phyloP scores from a whole-genome alignment of 2,329 filamentous ascomycete species.

The Chrysosporium keratinophilum region DNA sequence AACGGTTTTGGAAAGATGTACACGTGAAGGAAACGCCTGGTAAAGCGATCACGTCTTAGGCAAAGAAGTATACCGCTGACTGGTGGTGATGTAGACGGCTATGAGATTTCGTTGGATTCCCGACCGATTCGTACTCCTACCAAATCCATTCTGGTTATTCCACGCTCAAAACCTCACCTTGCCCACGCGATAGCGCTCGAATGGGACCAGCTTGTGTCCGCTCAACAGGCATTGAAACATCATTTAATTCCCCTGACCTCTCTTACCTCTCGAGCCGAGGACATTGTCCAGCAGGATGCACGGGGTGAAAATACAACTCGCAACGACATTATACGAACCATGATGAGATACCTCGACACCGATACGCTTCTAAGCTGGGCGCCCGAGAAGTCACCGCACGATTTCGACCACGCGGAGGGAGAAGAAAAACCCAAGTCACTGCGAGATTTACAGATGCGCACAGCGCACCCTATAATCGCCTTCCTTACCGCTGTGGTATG shows the following conservation, averaged over 20 bases:
- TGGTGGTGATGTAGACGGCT: slow-evolving; percentile 26
- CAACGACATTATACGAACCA: slow-evolving; percentile 51
- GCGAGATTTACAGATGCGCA: slow-evolving; percentile 59
- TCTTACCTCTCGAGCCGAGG: slow-evolving; percentile 68
- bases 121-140: slow-evolving; percentile 66
- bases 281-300: slow-evolving; percentile 62
- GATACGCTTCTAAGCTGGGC: slow-evolving; percentile 91
- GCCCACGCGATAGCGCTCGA: slow-evolving; percentile 80
- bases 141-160: slow-evolving; percentile 64
- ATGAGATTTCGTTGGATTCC: slow-evolving; percentile 63
- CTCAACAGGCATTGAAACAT: slow-evolving; percentile 71
- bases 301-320: slow-evolving; percentile 46
- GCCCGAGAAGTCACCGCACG: slow-evolving; percentile 44
- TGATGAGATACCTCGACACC: slow-evolving; percentile 81
- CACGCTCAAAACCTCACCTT: slow-evolving; percentile 65
- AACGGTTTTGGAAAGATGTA: slow-evolving; percentile 85
- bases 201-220: slow-evolving; percentile 77
- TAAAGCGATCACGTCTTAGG: slow-evolving; percentile 25
- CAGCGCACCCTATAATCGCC: slow-evolving; percentile 59
- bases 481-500: slow-evolving; percentile 65
- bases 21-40: slow-evolving; percentile 56
- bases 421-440: slow-evolving; percentile 43
- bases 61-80: background rate
- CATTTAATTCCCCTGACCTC: slow-evolving; percentile 88
- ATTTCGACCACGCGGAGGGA: slow-evolving; percentile 37